Evolutionary conservation across 306 rosid species (phyloP), one percentile per base, ranked within the genome.

Genomic region (Lathyrus sativus): DNA sequence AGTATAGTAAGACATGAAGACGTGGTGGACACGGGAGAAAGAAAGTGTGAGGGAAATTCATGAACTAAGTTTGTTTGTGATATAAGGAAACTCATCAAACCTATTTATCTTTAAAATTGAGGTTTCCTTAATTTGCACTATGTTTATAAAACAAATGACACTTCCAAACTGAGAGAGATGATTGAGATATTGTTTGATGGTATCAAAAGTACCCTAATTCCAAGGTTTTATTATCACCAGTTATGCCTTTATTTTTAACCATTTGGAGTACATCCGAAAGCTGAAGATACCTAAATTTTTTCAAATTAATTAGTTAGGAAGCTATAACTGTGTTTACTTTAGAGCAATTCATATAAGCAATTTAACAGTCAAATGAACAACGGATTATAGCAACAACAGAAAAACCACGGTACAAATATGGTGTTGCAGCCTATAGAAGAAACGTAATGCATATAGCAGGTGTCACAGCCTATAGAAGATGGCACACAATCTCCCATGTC

Each of bases 231-330:
- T 44, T 65, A 58, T 22, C 50, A 49, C 39, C 62, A 31, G 35
- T 14, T 29, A 55, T 41, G 48, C 80, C 82, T 74, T 80, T 1
- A 50, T 37, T 70, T 69, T 84, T 61, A 80, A 65, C 67, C 62
- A 78, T 72, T 74, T 70, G 22, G 76, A 74, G 51, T 51, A 64
- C 18, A 39, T 54, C 76, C 67, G 71, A 42, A 19, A 35, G 74
- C 60, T 79, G 71, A 42, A 28, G 74, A 63, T 81, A 39, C 85
- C 46, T 57, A 53, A 11, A 24, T 65, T 19, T 22, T 19, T 43
- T 81, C 73, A 5, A n/a, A 19, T 19, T 19, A 70, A 53, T 62
- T 72, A 49, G 69, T 67, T 74, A 72, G 67, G 66, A 62, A 76
- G 51, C 72, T 67, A 38, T 45, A 74, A 63, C 44, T 43, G 14